Base-by-base conservation (phyloP, 495 filamentous ascomycete species). In the Terfezia claveryi region DNA sequence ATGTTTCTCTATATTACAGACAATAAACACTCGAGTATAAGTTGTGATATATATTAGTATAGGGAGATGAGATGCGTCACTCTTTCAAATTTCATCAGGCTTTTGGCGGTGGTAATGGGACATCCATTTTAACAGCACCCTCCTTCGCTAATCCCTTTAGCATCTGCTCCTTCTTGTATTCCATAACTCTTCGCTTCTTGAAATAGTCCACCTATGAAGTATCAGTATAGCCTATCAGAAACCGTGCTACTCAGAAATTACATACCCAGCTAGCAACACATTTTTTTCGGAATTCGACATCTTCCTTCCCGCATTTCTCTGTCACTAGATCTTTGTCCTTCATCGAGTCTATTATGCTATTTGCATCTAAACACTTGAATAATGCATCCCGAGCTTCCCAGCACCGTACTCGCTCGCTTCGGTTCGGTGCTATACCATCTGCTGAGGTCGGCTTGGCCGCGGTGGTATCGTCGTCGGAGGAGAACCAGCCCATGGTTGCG, bases 141-240 rank as follows among this genome's bases (percentile, higher is more conserved):
- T 94, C 83, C 23, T 76, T 78, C 67, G 85, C 76, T 57, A 98
- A 75, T 59, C 76, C 76, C 68, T 82, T 80, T 38, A 96, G 69
- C 49, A 82, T 82, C 68, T 80, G 73, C 59, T 84, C 81, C 65
- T 85, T 83, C 56, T 94, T 83, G 63, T 80, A 75, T 55, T 96
- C 88, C 73, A 91, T 87, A 41, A 96, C 86, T 57, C 91, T 74
- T 68, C 85, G 80, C 66, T 94, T 83, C 69, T 96, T 94, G 74
- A 98, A 98, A 69, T 98, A 94, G 69, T 83, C 84, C 56, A 96
- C 86, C 89, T 95, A 62, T 37, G 55, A 23, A n/a, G 16, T 23
- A 52, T 53, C 17, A 51, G 46, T 52, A 20, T 37, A 52, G 14
- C 46, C 32, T 36, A 59, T 37, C 41, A 52, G 32, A 54, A 16